Evolutionary conservation across 176 grass and related monocot species (phyloP).

Genomic region (Oryza australiensis): DNA sequence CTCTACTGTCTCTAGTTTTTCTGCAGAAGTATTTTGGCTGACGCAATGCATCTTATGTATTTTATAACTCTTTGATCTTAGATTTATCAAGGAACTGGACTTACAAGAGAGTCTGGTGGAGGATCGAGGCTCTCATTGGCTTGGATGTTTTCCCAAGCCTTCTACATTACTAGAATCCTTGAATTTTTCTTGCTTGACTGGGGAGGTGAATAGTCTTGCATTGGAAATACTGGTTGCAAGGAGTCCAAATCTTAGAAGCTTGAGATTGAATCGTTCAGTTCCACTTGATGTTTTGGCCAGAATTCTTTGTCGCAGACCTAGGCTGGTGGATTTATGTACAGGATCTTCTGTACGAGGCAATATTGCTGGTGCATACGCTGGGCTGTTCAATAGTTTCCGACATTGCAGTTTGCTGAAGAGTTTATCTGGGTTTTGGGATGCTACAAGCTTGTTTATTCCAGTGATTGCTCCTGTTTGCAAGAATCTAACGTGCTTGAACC

Average conservation of each 20-base stretch:
- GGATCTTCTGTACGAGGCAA: constrained; percentile 50
- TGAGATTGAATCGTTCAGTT: constrained; percentile 64
- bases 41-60: constrained; percentile 2
- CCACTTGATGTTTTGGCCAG: constrained; percentile 57
- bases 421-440: constrained; percentile 79
- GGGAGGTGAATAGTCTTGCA: constrained; percentile 52
- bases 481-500: constrained; percentile 61
- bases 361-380: constrained; percentile 31
- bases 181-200: constrained; percentile 76
- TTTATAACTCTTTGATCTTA: constrained; percentile 24
- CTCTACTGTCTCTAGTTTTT: constrained; percentile 14
- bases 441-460: constrained; percentile 22
- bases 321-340: constrained; percentile 72
- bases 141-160: constrained; percentile 62
- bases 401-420: constrained; percentile 57
- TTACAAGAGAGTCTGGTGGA: constrained; percentile 71
- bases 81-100: constrained; percentile 73
- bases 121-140: constrained; percentile 50
- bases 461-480: constrained; percentile 41
- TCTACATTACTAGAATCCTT: constrained; percentile 68
- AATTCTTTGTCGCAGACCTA: constrained; percentile 48
- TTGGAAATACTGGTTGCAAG: constrained; percentile 67
- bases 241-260: constrained; percentile 64
- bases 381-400: constrained; percentile 35
- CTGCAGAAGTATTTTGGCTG: constrained; percentile 17